Conservation (phyloP, 2,329 filamentous ascomycete species). For the Arthrobotrys iridis region DNA sequence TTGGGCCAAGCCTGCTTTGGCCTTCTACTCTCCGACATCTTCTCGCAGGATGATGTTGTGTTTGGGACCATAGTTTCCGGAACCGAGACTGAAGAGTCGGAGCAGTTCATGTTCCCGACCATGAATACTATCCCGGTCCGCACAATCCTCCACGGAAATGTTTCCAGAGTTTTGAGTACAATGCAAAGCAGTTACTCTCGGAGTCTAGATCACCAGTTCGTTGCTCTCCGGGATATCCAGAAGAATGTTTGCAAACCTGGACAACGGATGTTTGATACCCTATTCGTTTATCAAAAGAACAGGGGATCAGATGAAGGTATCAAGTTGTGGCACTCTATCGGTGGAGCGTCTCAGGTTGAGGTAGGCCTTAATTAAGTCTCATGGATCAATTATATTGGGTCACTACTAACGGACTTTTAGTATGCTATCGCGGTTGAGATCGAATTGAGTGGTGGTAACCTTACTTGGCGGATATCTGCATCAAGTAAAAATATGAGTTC, state of each 20-base stretch:
- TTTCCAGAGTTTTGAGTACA: constrained; percentile 73
- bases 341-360: constrained; percentile 75
- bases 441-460: constrained; percentile 68
- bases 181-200: constrained; percentile 75
- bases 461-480: constrained; percentile 77
- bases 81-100: constrained; percentile 76
- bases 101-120: constrained; percentile 80
- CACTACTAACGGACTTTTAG: constrained; percentile 18
- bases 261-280: constrained; percentile 69
- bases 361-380: constrained; percentile 51
- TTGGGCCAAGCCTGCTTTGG: constrained; percentile 82
- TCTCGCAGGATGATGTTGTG: constrained; percentile 74
- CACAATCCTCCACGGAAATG: constrained; percentile 75
- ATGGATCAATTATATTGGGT: constrained; percentile 71
- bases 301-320: constrained; percentile 58
- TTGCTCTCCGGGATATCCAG: constrained; percentile 77
- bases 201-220: constrained; percentile 78
- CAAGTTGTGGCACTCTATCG: constrained; percentile 71
- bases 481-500: constrained; percentile 67
- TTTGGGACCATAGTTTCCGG: constrained; percentile 88
- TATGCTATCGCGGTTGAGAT: constrained; percentile 70
- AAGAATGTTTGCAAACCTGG: constrained; percentile 63
- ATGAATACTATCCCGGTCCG: constrained; percentile 90
- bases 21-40: constrained; percentile 72
- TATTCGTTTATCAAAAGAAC: constrained; percentile 74